Conservation (phyloP, 495 filamentous ascomycete genomes). For the Neurospora sp. region DNA sequence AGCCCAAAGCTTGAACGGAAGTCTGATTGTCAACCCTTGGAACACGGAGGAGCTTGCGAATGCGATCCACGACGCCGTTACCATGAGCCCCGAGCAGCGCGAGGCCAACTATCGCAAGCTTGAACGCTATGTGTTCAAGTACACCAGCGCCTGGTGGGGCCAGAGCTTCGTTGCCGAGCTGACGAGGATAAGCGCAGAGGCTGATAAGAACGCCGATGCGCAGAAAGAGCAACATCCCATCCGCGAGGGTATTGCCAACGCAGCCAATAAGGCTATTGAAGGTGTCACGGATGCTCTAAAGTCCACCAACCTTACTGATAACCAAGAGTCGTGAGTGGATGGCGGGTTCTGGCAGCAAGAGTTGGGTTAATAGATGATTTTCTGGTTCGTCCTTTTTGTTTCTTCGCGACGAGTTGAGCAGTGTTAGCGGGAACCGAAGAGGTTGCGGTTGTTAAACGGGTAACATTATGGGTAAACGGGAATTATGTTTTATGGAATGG, state of each 20-base stretch:
- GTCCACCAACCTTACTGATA: not conserved
- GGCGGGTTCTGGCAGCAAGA: not conserved
- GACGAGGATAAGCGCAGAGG: slow-evolving; percentile 37
- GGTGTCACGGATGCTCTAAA: slow-evolving; percentile 3
- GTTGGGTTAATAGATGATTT: not conserved
- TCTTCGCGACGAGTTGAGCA: not conserved
- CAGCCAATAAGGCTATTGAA: slow-evolving; percentile 10
- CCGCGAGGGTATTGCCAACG: slow-evolving; percentile 10
- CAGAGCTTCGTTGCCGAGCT: slow-evolving; percentile 84
- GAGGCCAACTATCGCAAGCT: slow-evolving; percentile 73
- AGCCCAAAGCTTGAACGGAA: slow-evolving; percentile 76
- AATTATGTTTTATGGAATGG: not conserved
- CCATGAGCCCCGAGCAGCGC: slow-evolving; percentile 74
- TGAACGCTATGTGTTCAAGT: slow-evolving; percentile 75
- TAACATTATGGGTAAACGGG: not conserved
- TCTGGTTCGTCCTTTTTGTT: not conserved
- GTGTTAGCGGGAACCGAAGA: not conserved
- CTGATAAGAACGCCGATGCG: slow-evolving; percentile 5
- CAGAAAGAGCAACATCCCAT: not conserved
- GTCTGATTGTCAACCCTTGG: slow-evolving; percentile 83
- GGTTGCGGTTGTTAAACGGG: not conserved
- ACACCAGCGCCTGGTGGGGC: slow-evolving; percentile 98
- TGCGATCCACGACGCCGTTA: slow-evolving; percentile 74
- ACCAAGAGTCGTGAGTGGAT: not conserved
- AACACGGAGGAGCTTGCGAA: slow-evolving; percentile 82